Evolutionary conservation across 441 rosid species (phyloP).

Genomic region (Theobroma grandiflorum): DNA sequence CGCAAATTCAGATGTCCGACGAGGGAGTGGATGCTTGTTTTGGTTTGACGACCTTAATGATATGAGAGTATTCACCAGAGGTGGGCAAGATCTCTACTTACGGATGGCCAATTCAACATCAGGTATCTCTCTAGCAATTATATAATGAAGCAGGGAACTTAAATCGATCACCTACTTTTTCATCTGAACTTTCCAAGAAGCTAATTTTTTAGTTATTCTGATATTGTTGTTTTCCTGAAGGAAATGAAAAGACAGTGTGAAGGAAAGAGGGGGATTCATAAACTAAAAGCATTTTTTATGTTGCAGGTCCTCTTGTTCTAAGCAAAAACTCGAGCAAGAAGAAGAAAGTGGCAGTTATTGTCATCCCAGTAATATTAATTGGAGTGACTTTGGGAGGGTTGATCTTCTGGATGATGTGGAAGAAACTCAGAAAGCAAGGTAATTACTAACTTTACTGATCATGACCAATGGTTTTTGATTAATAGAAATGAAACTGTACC

Average conservation of each 20-base stretch:
- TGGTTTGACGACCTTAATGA: slow-evolving; percentile 34
- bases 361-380: background rate
- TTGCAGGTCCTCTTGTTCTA: too few relatives aligned
- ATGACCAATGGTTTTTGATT: background rate
- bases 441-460: background rate
- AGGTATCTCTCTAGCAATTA: slow-evolving; percentile 11
- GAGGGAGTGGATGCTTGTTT: slow-evolving; percentile 40
- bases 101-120: slow-evolving; percentile 28
- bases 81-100: slow-evolving; percentile 34
- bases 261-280: too few relatives aligned
- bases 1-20: slow-evolving; percentile 26
- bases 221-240: too few relatives aligned
- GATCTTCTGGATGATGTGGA: background rate
- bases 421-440: slow-evolving; percentile 20
- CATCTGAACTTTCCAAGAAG: background rate
- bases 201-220: background rate
- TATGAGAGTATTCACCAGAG: slow-evolving; percentile 26
- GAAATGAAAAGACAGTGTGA: too few relatives aligned
- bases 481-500: background rate
- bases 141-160: background rate
- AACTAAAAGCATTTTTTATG: too few relatives aligned
- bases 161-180: background rate
- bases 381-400: slow-evolving; percentile 14
- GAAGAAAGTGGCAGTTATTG: background rate
- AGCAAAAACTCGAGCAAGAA: background rate